Base-by-base conservation (phyloP, 495 filamentous ascomycete genomes). In the Aspergillus bertholletiae region DNA sequence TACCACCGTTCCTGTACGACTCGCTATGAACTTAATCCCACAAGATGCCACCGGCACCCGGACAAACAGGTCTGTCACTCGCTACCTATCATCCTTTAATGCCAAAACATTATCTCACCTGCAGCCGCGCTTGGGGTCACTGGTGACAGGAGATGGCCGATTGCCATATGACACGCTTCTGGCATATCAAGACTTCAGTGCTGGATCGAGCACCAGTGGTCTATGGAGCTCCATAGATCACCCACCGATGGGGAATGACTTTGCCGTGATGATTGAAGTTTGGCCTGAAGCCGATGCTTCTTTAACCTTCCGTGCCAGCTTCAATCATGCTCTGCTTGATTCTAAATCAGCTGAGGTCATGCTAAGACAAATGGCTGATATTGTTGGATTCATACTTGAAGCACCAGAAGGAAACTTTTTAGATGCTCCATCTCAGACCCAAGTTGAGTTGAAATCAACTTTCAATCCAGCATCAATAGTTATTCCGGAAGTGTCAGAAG, bases 1-100 rank as follows among this genome's bases (percentile, higher is more conserved):
- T 72, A 92, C 91, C 62, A 90, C 86, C 0, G 67, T 92, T 0
- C 89, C 89, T 1, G 84, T 84, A 58, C 48, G 60, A 46, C 55
- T 66, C 18, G 44, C 58, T n/a, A 22, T 63, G 6, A 41, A 54
- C 6, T 27, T 59, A 35, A 37, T 61, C 1, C 24, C 54, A 2
- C 48, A 52, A 17, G 30, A 56, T 15, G n/a, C 35, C 17, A 26
- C 15, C 12, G 53, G 50, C 7, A 3, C 26, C 8, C 26, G 52
- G 51, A 63, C 60, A 1, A 63, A 67, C 32, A 32, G 52, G 9
- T 57, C 58, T 44, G 49, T 64, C 22, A 45, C 53, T 23, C 64
- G 55, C 3, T 46, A 63, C 24, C 28, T 67, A 34, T 35, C 64
- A 27, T 55, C 51, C 0, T 56, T 61, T 8, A 63, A 63, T 40